Evolutionary conservation across 1,284 basidiomycete species (phyloP), one percentile per base, ranked within the genome.

Genomic region (Neonothopanus nambi): DNA sequence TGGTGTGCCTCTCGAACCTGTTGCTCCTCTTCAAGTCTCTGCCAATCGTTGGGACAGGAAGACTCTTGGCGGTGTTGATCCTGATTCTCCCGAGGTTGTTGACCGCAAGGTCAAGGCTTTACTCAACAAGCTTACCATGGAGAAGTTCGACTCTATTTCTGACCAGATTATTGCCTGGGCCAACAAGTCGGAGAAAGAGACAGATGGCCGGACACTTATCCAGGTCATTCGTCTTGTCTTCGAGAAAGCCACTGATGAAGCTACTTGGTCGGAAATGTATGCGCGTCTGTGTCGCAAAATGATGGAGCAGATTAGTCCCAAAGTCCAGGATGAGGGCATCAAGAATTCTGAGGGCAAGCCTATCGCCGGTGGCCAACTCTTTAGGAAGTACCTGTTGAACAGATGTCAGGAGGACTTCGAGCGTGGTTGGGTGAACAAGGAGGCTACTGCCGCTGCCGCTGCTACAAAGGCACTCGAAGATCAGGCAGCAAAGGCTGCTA

Each of bases 121-220:
- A 57, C 87, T 99, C 65, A 98, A 98, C 84, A 98, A 96, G 77
- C 84, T 98, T 46, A 96, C 95, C 1, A 89, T 95, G 82, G 94
- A 98, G 77, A 93, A 92, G 68, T 98, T 98, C 78, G 93, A 96
- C 63, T 89, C 91, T 6, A 97, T 98, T 65, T 95, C 91, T 5
- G 82, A 89, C 64, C 93, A 97, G 72, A 94, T 98, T 66, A 89
- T 98, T 60, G 75, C 81, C 17, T 98, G 91, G 91, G 95, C 94
- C 41, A 97, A 98, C 82, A 93, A 87, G 76, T 94, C 91, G 6
- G 86, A 89, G 72, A 82, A 87, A 61, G 95, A 99, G 80, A 91
- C 84, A 67, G 93, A 98, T 67, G 95, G 95, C 3, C 84, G 91
- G 57, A 97, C 95, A 1, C 82, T 98, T 63, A 93, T 95, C 62